Conservation (phyloP, 495 filamentous ascomycete species). For the Saxispiralis lemnorum region DNA sequence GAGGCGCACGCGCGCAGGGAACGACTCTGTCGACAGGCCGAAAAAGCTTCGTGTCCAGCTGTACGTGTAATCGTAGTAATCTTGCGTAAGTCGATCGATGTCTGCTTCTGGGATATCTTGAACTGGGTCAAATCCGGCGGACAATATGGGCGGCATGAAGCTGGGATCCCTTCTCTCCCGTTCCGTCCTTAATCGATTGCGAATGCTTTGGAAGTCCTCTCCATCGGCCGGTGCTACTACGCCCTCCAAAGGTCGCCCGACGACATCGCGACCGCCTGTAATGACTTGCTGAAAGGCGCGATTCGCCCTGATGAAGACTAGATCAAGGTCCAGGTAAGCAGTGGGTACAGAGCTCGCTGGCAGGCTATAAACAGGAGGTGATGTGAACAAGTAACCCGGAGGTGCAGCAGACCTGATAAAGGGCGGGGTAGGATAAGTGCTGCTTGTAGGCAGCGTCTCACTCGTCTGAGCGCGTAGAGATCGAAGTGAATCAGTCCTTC, state of each 20-base stretch:
- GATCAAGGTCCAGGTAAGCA: conserved; percentile 23
- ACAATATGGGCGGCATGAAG: conserved; percentile 26
- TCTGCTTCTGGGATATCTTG: conserved; percentile 9
- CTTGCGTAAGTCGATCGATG: conserved; percentile 7
- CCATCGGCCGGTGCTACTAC: conserved; percentile 13
- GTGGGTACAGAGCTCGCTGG: conserved; percentile 9
- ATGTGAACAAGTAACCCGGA: neutral
- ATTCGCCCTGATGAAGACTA: conserved; percentile 23
- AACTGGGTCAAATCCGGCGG: conserved; percentile 13
- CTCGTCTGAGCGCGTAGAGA: conserved; percentile 8
- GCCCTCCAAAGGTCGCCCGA: conserved; percentile 19
- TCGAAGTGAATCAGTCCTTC: conserved; percentile 10
- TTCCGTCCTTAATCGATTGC: conserved; percentile 23
- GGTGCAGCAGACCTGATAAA: neutral
- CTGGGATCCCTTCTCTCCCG: conserved; percentile 23
- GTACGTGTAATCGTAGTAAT: conserved; percentile 9
- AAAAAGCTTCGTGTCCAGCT: conserved; percentile 6
- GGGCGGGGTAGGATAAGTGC: neutral
- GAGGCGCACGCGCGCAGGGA: conserved; percentile 10
- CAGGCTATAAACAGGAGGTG: neutral
- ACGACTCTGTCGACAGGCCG: neutral
- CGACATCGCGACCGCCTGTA: conserved; percentile 13
- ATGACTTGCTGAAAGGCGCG: conserved; percentile 21
- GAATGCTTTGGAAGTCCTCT: conserved; percentile 15
- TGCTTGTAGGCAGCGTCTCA: conserved; percentile 4